Percentiles rank a stretch among this genome's conserved stretches.
phyloP scores from a whole-genome alignment of 2,329 filamentous ascomycete genomes.

The Torrubiella hemipterigena region DNA sequence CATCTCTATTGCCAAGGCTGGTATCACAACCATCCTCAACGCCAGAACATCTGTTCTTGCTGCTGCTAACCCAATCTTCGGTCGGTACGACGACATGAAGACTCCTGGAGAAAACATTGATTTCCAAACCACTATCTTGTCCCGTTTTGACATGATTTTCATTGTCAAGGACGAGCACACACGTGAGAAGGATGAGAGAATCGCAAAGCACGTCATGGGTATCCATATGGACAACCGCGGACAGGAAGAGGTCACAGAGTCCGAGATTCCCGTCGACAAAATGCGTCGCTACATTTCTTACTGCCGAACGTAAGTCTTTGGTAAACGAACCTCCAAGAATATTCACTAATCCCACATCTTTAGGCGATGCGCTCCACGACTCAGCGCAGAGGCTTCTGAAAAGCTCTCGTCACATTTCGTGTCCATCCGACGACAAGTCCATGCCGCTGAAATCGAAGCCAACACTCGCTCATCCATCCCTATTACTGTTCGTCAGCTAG shows the following conservation, averaged over 20 bases:
- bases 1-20: constrained; percentile 96
- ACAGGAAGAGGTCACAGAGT: constrained; percentile 68
- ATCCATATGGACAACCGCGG: constrained; percentile 90
- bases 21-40: constrained; percentile 96
- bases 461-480: constrained; percentile 89
- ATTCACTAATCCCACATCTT: constrained; percentile 14
- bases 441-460: constrained; percentile 78
- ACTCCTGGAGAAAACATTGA: constrained; percentile 97
- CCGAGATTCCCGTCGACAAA: constrained; percentile 88
- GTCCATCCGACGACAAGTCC: constrained; percentile 86
- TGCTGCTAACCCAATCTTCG: constrained; percentile 94
- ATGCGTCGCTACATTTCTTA: constrained; percentile 97
- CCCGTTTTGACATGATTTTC: constrained; percentile 99
- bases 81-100: constrained; percentile 96
- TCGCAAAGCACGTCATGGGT: constrained; percentile 93
- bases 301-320: constrained; percentile 70
- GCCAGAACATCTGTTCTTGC: constrained; percentile 89
- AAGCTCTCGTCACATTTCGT: constrained; percentile 97
- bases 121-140: constrained; percentile 96
- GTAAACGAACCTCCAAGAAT: background rate
- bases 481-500: constrained; percentile 92
- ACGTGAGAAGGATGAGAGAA: constrained; percentile 76
- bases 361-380: constrained; percentile 81
- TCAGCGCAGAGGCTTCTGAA: constrained; percentile 83
- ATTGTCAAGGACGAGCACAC: constrained; percentile 95